Evolutionary conservation across 805 yeast species (phyloP).

Genomic region (Lachancea sp.): DNA sequence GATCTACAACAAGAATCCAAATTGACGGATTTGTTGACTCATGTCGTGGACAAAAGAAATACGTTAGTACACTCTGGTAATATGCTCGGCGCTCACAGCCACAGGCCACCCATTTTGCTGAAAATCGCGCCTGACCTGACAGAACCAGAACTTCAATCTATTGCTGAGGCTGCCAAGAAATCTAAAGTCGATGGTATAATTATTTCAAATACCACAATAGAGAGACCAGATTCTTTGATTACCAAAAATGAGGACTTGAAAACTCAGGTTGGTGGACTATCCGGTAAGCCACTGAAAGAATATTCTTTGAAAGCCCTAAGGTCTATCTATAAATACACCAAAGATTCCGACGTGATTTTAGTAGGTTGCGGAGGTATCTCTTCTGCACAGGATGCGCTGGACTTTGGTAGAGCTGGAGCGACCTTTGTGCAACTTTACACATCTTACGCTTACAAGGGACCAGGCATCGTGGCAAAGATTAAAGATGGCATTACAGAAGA

Average conservation of each 20-base stretch:
- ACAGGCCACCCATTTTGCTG: slow-evolving; percentile 74
- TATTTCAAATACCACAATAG: slow-evolving; percentile 85
- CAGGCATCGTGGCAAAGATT: slow-evolving; percentile 64
- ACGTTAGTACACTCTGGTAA: slow-evolving; percentile 38
- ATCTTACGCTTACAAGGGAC: slow-evolving; percentile 87
- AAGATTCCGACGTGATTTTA: slow-evolving; percentile 64
- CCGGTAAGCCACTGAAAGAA: slow-evolving; percentile 89
- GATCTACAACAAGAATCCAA: slow-evolving; percentile 74
- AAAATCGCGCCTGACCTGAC: slow-evolving; percentile 91
- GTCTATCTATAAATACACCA: slow-evolving; percentile 67
- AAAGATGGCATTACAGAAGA: slow-evolving; percentile 54
- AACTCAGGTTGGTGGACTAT: slow-evolving; percentile 75
- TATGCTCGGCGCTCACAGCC: slow-evolving; percentile 23
- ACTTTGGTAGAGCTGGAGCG: slow-evolving; percentile 91
- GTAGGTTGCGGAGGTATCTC: slow-evolving; percentile 94
- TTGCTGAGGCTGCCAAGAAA: slow-evolving; percentile 70
- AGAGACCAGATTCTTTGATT: slow-evolving; percentile 61
- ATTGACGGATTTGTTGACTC: slow-evolving; percentile 56
- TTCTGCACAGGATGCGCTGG: slow-evolving; percentile 82
- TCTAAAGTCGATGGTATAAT: slow-evolving; percentile 87
- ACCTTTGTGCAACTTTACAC: slow-evolving; percentile 83
- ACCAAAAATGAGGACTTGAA: slow-evolving; percentile 41
- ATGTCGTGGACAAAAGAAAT: slow-evolving; percentile 68
- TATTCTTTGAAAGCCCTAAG: slow-evolving; percentile 65
- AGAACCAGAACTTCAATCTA: slow-evolving; percentile 71